These are phyloP conservation scores for Volvox carteri DNA, from an alignment of 163 green algal species.

Conservation along the genomic window DNA sequence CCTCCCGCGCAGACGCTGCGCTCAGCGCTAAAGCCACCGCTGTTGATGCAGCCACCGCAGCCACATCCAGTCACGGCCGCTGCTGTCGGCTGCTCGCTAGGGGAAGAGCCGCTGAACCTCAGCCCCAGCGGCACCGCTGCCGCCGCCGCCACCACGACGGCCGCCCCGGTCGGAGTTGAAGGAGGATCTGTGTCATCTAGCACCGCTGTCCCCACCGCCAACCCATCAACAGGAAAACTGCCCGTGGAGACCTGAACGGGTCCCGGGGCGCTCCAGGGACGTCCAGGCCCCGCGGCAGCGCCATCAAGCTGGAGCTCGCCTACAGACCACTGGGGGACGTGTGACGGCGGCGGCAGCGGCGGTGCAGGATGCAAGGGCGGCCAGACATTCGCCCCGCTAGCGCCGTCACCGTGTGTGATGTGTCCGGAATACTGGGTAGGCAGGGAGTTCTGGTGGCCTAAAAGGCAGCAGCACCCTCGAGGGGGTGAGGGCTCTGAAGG, in stretches of 20 bases:
- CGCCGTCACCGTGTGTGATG: not conserved
- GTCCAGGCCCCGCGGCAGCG: no score
- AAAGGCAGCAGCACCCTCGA: not conserved
- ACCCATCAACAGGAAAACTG: not conserved
- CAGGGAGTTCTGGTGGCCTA: not conserved
- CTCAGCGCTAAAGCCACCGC: not conserved
- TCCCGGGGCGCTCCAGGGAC: not conserved
- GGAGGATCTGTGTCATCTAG: not conserved
- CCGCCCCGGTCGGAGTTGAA: not conserved
- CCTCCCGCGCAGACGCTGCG: not conserved
- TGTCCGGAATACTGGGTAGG: not conserved
- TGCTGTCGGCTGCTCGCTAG: conserved; percentile 12
- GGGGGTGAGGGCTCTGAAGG: not conserved
- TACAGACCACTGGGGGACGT: not conserved
- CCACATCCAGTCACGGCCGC: not conserved
- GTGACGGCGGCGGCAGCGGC: not conserved
- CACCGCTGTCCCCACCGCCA: not conserved
- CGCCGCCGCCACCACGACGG: not conserved
- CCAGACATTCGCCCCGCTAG: not conserved
- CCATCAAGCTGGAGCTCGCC: no score
- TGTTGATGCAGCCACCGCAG: not conserved
- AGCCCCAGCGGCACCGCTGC: not conserved
- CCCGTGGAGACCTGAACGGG: not conserved
- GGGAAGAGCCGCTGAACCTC: not conserved
- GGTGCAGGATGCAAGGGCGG: no score